These are phyloP conservation scores for Phytophthora syringae DNA, from an alignment of 352 stramenopile species.

Conservation along the genomic window DNA sequence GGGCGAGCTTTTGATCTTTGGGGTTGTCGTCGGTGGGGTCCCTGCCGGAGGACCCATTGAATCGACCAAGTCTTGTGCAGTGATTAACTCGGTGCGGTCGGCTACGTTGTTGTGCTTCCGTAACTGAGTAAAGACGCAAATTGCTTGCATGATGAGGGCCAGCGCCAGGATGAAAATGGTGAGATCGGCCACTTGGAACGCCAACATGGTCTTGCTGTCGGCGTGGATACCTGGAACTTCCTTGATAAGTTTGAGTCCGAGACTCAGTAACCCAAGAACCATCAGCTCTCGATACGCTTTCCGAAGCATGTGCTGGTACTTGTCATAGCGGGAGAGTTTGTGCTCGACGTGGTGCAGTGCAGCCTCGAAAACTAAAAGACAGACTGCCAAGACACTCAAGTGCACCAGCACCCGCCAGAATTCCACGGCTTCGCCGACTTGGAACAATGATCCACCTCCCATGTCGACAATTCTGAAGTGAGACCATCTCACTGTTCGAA, in stretches of 20 bases:
- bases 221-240: constrained; percentile 37
- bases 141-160: constrained; percentile 61
- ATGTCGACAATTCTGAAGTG: constrained; percentile 32
- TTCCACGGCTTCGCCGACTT: constrained; percentile 64
- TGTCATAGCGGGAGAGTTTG: constrained; percentile 52
- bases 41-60: constrained; percentile 12
- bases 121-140: constrained; percentile 51
- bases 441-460: constrained; percentile 53
- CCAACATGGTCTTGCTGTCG: constrained; percentile 44
- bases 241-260: constrained; percentile 59
- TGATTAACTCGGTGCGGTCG: constrained; percentile 56
- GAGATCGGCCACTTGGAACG: constrained; percentile 65
- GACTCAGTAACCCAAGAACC: constrained; percentile 61
- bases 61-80: constrained; percentile 46
- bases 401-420: constrained; percentile 59
- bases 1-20: not conserved
- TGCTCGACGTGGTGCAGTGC: constrained; percentile 54
- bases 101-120: constrained; percentile 44
- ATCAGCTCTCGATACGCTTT: constrained; percentile 72
- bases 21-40: constrained; percentile 2
- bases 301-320: constrained; percentile 74
- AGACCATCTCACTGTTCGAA: constrained; percentile 5
- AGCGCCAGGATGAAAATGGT: no score
- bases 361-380: constrained; percentile 53
- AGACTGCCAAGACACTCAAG: constrained; percentile 55